Evolutionary conservation across 768 basidiomycete species (phyloP).

Genomic region (Crassisporium funariophilum): DNA sequence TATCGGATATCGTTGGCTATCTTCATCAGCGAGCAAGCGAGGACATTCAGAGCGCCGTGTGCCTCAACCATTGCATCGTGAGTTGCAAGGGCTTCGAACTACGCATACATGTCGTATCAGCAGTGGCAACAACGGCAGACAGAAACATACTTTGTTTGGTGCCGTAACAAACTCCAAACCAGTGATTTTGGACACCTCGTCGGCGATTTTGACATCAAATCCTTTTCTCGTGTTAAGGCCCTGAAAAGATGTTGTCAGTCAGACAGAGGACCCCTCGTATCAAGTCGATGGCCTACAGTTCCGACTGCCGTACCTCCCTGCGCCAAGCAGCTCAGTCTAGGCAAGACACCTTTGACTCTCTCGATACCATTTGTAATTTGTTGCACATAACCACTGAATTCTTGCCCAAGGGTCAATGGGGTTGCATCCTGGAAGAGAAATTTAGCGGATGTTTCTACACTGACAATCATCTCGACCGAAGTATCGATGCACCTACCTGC

Average conservation of each 20-base stretch:
- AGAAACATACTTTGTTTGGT: constrained; percentile 82
- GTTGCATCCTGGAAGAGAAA: constrained; percentile 78
- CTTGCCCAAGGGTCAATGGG: constrained; percentile 95
- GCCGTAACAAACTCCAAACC: constrained; percentile 93
- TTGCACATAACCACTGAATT: constrained; percentile 98
- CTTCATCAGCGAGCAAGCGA: constrained; percentile 99
- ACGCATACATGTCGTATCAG: constrained; percentile 5
- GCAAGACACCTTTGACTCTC: constrained; percentile 77
- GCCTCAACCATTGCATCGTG: constrained; percentile 98
- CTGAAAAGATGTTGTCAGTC: constrained; percentile 39
- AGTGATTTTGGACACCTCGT: constrained; percentile 88
- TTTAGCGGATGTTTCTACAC: constrained; percentile 3
- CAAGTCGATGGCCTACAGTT: constrained; percentile 60
- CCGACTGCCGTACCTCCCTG: constrained; percentile 99
- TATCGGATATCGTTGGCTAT: constrained; percentile 99
- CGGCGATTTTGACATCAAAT: constrained; percentile 93
- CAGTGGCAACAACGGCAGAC: not conserved
- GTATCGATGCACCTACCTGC: constrained; percentile 47
- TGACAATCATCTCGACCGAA: not conserved
- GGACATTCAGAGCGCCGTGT: constrained; percentile 93
- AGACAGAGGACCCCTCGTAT: constrained; percentile 3
- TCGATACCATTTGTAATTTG: constrained; percentile 91
- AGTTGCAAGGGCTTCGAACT: constrained; percentile 98
- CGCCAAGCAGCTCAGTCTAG: constrained; percentile 85
- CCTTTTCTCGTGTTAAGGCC: constrained; percentile 97